A percentile compares a stretch with the other conserved stretches of the same genome.
phyloP scores from a whole-genome alignment of 2,329 filamentous ascomycete genomes.

The Tolypocladium amazonense region DNA sequence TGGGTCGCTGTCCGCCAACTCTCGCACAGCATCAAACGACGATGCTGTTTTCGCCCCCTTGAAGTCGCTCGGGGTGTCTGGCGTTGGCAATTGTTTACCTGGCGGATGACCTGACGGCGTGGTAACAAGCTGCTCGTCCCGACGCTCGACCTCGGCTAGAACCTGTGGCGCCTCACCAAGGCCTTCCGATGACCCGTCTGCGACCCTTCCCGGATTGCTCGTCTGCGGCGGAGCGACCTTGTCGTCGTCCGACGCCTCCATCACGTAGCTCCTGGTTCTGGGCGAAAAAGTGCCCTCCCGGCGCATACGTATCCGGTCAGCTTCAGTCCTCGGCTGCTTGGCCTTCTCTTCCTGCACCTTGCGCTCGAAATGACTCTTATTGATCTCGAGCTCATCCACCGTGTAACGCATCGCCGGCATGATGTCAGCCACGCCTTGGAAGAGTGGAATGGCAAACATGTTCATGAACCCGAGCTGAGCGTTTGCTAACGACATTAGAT shows the following conservation, averaged over 20 bases:
- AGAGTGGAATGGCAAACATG: constrained; percentile 85
- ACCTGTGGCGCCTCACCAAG: constrained; percentile 12
- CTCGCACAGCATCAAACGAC: constrained; percentile 34
- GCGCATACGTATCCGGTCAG: constrained; percentile 22
- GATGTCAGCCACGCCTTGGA: constrained; percentile 77
- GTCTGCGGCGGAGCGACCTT: constrained; percentile 9
- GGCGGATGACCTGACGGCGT: constrained; percentile 3
- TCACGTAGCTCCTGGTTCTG: constrained; percentile 30
- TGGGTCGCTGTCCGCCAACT: constrained; percentile 38
- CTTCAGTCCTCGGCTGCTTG: constrained; percentile 26
- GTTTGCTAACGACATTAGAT: constrained; percentile 70
- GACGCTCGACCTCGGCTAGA: constrained; percentile 10
- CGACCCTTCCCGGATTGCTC: constrained; percentile 9
- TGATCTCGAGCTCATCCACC: constrained; percentile 68
- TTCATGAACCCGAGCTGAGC: constrained; percentile 96
- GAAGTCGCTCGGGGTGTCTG: constrained; percentile 5
- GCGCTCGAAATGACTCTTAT: constrained; percentile 63
- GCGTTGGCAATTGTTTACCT: not conserved
- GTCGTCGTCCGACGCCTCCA: constrained; percentile 14
- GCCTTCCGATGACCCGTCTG: constrained; percentile 11
- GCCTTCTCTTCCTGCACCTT: constrained; percentile 55
- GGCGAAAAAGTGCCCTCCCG: constrained; percentile 34
- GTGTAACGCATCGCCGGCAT: constrained; percentile 78
- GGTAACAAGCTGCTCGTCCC: constrained; percentile 14
- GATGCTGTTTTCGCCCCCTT: constrained; percentile 34